A percentile compares a stretch with the other conserved stretches of the same genome.
These are phyloP conservation scores for Boletus sp. DNA, from an alignment of 768 basidiomycete genomes.

Conservation along the genomic window DNA sequence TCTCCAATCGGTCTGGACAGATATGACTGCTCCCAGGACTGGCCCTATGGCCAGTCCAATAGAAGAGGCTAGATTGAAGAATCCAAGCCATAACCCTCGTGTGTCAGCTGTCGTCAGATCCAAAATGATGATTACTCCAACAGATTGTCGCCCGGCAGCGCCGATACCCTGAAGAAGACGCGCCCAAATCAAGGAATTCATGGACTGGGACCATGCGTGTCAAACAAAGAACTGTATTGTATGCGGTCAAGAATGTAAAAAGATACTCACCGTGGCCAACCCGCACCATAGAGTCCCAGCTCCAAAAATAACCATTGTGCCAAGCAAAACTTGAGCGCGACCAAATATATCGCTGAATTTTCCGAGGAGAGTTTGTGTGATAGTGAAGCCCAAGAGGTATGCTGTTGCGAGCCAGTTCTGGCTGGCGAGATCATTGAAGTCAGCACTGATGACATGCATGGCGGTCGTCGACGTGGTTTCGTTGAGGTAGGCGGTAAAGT, in stretches of 20 bases:
- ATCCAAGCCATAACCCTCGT: conserved; percentile 36
- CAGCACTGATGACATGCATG: conserved; percentile 35
- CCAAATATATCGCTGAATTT: conserved; percentile 37
- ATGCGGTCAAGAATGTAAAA: background rate
- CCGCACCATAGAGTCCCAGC: conserved; percentile 35
- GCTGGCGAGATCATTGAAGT: conserved; percentile 30
- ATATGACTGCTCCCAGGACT: conserved; percentile 45
- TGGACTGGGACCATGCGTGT: conserved; percentile 25
- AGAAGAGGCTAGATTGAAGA: conserved; percentile 37
- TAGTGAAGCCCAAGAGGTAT: conserved; percentile 36
- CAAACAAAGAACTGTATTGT: background rate
- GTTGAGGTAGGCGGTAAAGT: conserved; percentile 37
- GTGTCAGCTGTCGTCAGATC: conserved; percentile 38
- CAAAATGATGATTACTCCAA: conserved; percentile 35
- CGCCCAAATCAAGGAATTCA: conserved; percentile 34
- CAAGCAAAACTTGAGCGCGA: conserved; percentile 34
- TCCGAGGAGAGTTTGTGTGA: conserved; percentile 36
- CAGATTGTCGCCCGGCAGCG: conserved; percentile 37
- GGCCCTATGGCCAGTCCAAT: conserved; percentile 48
- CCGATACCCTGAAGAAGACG: conserved; percentile 38
- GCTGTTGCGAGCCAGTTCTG: conserved; percentile 37
- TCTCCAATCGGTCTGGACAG: conserved; percentile 43
- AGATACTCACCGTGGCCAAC: conserved; percentile 27
- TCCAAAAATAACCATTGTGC: conserved; percentile 36
- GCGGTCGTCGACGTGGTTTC: conserved; percentile 36